These are phyloP conservation scores for Pachyrhizus erosus DNA, from an alignment of 306 rosid species.

Conservation along the genomic window DNA sequence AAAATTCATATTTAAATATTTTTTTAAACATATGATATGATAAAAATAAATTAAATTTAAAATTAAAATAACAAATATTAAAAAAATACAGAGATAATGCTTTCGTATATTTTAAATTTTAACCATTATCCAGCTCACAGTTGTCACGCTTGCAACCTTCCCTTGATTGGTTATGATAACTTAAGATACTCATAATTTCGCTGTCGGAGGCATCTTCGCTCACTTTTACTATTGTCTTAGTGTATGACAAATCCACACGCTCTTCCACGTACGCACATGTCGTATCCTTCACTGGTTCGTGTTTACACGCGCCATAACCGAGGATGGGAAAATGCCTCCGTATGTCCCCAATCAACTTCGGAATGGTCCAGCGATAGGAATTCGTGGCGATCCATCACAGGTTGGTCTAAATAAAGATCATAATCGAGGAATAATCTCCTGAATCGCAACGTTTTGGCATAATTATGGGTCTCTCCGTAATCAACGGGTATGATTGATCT, in stretches of 20 bases:
- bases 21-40: no score
- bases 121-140: conserved; percentile 44
- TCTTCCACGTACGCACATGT: neutral
- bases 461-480: conserved; percentile 15
- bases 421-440: neutral
- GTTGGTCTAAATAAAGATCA: conserved; percentile 30
- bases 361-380: conserved; percentile 17
- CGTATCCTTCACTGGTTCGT: neutral
- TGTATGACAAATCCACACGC: neutral
- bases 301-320: neutral
- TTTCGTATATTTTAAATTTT: neutral
- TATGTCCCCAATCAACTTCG: neutral
- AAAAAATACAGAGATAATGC: no score
- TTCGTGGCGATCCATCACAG: conserved; percentile 45
- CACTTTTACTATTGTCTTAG: neutral
- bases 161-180: conserved; percentile 37
- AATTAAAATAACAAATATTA: no score
- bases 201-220: conserved; percentile 40
- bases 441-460: neutral
- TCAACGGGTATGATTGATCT: neutral
- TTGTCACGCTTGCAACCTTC: conserved; percentile 34
- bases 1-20: no score
- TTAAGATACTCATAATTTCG: neutral
- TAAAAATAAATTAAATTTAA: no score
- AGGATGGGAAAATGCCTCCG: neutral